phyloP scores from a whole-genome alignment of 1,284 basidiomycete species.

The Blastosporella zonata region DNA sequence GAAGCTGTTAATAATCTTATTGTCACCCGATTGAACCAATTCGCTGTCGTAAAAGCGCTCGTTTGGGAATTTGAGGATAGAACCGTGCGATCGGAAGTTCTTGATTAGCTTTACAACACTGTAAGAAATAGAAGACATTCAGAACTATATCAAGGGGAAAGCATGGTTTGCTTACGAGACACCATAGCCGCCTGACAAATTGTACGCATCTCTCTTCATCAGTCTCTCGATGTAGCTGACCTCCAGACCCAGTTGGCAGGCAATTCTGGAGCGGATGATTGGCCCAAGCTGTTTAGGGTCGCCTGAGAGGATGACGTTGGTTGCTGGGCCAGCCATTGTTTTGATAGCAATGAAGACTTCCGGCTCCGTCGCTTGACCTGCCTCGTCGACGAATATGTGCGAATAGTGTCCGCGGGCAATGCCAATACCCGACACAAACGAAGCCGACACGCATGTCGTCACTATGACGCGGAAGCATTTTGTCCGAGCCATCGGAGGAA shows the following conservation, averaged over 20 bases:
- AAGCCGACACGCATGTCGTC: conserved; percentile 59
- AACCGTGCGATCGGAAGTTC: conserved; percentile 57
- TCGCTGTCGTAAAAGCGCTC: conserved; percentile 54
- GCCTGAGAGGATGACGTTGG: conserved; percentile 57
- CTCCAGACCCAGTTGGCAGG: conserved; percentile 48
- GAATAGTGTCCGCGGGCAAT: conserved; percentile 55
- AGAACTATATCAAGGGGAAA: neutral
- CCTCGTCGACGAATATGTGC: conserved; percentile 68
- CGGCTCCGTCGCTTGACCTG: conserved; percentile 63
- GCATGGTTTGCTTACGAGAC: conserved; percentile 34
- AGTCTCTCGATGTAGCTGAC: conserved; percentile 56
- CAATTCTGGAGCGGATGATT: conserved; percentile 51
- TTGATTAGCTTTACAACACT: conserved; percentile 59
- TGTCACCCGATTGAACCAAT: conserved; percentile 44
- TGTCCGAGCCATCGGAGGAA: conserved; percentile 40
- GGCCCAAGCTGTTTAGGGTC: conserved; percentile 65
- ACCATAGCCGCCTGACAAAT: conserved; percentile 35
- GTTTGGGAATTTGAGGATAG: conserved; percentile 56
- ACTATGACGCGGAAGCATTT: conserved; percentile 53
- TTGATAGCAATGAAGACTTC: conserved; percentile 56
- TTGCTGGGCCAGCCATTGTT: conserved; percentile 46
- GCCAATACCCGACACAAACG: conserved; percentile 53
- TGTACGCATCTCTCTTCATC: conserved; percentile 48
- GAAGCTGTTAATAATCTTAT: conserved; percentile 36
- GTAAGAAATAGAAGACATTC: neutral